Conservation (phyloP, 306 rosid genomes). For the Medicago ruthenica region DNA sequence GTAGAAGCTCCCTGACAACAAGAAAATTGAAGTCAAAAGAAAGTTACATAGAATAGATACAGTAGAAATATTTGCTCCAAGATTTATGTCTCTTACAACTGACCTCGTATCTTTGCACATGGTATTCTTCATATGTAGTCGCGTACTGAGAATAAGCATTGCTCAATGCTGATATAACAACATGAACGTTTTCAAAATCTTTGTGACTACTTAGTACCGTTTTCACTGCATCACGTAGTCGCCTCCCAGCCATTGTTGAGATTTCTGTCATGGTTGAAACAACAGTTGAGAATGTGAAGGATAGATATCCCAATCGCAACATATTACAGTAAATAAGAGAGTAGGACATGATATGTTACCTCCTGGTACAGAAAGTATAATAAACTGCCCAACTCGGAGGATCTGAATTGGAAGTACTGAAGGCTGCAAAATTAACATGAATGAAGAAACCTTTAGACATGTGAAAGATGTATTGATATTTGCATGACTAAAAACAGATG, state of each 20-base stretch:
- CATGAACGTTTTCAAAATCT: slow-evolving; percentile 54
- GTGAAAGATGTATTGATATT: slow-evolving; percentile 10
- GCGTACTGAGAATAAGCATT: slow-evolving; percentile 88
- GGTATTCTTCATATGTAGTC: slow-evolving; percentile 84
- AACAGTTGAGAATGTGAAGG: slow-evolving; percentile 23
- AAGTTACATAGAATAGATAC: not conserved
- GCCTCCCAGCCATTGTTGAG: slow-evolving; percentile 97
- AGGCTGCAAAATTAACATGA: slow-evolving; percentile 67
- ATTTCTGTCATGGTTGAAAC: slow-evolving; percentile 58
- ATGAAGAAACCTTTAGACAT: slow-evolving; percentile 30
- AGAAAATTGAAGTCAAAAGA: slow-evolving; percentile 13
- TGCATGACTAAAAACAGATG: slow-evolving; percentile 29
- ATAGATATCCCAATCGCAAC: slow-evolving; percentile 19
- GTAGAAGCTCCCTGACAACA: slow-evolving; percentile 86
- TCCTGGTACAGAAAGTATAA: slow-evolving; percentile 88
- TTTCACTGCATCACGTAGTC: slow-evolving; percentile 87
- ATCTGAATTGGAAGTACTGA: slow-evolving; percentile 95
- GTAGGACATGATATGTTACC: slow-evolving; percentile 55
- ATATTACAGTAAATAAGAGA: slow-evolving; percentile 3
- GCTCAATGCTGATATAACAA: slow-evolving; percentile 86
- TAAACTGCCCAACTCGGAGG: slow-evolving; percentile 76
- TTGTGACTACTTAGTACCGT: slow-evolving; percentile 53
- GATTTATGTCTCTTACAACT: slow-evolving; percentile 45
- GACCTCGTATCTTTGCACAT: slow-evolving; percentile 94
- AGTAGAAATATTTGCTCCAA: not conserved